Percentiles rank a stretch among this genome's conserved stretches.
Conservation (phyloP, 148 eudicot species). For the Oxyria digyna region DNA sequence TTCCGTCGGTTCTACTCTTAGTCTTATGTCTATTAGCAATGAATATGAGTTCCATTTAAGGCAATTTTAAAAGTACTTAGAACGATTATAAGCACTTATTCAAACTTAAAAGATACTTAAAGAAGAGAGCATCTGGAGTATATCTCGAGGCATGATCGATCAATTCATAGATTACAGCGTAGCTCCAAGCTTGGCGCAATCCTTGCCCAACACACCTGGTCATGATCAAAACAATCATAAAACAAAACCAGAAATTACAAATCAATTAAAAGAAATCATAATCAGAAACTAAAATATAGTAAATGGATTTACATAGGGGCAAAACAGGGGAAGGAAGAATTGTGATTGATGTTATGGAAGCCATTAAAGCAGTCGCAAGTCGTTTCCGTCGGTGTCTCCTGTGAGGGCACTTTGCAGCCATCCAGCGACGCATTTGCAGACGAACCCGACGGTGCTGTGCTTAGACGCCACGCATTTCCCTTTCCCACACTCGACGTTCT, state of each 20-base stretch:
- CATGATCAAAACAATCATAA: constrained; percentile 4
- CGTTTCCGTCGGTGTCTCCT: constrained; percentile 3
- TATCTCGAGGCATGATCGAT: not conserved
- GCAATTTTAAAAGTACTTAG: not conserved
- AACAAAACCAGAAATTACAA: not conserved
- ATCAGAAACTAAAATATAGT: not conserved
- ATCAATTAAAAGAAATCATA: not conserved
- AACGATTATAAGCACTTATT: no score
- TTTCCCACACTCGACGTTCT: constrained; percentile 2
- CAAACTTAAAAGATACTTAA: no score
- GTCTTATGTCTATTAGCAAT: no score
- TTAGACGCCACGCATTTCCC: constrained; percentile 7
- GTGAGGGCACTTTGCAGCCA: constrained; percentile 3
- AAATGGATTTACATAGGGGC: not conserved
- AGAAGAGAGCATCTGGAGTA: not conserved
- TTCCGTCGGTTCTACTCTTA: no score
- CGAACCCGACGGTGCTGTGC: constrained; percentile 1
- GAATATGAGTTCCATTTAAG: no score
- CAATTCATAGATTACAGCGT: not conserved
- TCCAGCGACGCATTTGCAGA: constrained; percentile 3
- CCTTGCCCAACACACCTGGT: constrained; percentile 6
- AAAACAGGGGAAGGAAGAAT: constrained; percentile 5
- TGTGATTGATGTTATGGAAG: not conserved
- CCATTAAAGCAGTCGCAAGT: constrained; percentile 7
- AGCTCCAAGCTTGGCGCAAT: constrained; percentile 7